Percentiles rank a stretch among this genome's conserved stretches.
These are phyloP conservation scores for Agapanthus africanus DNA, from an alignment of 106 monocot genomes.

Conservation along the genomic window DNA sequence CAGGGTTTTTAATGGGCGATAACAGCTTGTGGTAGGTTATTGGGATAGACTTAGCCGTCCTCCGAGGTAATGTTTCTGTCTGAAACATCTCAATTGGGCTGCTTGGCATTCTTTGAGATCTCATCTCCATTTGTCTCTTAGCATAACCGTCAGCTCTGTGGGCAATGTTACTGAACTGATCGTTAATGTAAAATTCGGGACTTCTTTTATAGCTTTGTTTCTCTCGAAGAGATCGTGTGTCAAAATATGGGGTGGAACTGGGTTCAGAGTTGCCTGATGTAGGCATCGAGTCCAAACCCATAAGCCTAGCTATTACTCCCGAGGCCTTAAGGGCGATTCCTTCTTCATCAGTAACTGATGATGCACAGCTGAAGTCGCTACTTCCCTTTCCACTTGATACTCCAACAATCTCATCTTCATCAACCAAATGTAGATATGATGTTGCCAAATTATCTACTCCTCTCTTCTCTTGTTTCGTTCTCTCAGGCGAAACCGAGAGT, in stretches of 20 bases:
- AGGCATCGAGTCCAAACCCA: conserved; percentile 89
- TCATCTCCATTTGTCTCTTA: conserved; percentile 38
- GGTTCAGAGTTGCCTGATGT: conserved; percentile 50
- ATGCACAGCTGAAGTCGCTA: conserved; percentile 81
- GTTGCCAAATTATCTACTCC: conserved; percentile 23
- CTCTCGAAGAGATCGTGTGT: conserved; percentile 30
- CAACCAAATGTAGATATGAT: conserved; percentile 32
- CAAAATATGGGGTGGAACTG: conserved; percentile 47
- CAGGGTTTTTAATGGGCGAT: conserved; percentile 62
- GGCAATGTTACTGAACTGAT: conserved; percentile 17
- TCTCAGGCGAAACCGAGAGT: conserved; percentile 62
- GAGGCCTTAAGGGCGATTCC: conserved; percentile 50
- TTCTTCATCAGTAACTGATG: conserved; percentile 88
- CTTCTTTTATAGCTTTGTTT: conserved; percentile 39
- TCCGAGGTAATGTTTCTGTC: conserved; percentile 53
- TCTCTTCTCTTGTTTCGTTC: conserved; percentile 45
- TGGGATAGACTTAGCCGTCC: conserved; percentile 44
- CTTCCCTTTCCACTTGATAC: conserved; percentile 58
- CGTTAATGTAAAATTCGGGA: conserved; percentile 28
- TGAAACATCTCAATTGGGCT: conserved; percentile 85
- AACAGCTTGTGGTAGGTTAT: conserved; percentile 51
- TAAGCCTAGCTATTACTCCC: conserved; percentile 84
- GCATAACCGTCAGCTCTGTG: conserved; percentile 28
- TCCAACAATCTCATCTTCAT: conserved; percentile 48
- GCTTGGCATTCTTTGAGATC: conserved; percentile 66